Evolutionary conservation across 1,139 yeast genomes (phyloP), one percentile per base, ranked within the genome.

Genomic region (Nakaseomyces bracarensis): DNA sequence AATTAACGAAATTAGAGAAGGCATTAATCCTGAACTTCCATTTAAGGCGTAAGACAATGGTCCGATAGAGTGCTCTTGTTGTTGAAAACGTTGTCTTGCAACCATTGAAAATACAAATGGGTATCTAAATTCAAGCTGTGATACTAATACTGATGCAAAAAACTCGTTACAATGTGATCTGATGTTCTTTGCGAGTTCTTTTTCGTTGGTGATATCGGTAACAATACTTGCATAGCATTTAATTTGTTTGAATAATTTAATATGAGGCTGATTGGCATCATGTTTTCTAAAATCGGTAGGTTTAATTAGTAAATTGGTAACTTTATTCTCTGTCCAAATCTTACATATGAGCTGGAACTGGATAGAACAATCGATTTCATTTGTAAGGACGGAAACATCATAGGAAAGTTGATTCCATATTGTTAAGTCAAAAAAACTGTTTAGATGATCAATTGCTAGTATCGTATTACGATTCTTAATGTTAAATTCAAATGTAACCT

Each of bases 101-200:
- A 40, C 29, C 14, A 34, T 39, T 5, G 58, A 56, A 31, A 58
- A 58, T 1, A 57, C 54, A 28, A 58, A 35, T 10, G 63, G 62
- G 33, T 46, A 54, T 25, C 47, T 47, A 26, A 56, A 54, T 39
- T 58, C 63, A 19, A 58, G 41, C 36, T 56, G 61, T 1, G 62
- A 57, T 4, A 55, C 15, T 19, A 58, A 27, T 28, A 58, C 42
- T 2, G 61, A 57, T 4, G 49, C 36, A 21, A 57, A 30, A 42
- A 45, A 58, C 26, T 55, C 58, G 37, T 38, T 30, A 30, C 29
- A 29, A 38, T 38, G 40, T 18, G 36, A 30, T 14, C 20, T 11
- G 10, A 30, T 8, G 18, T 19, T 16, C 6, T 16, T 5, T 8
- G 14, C 11, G 22, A 4, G 18, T n/a, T 10, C 20, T 3, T 8